phyloP scores from a whole-genome alignment of 331 rosid genomes.

The Malus hybrid region DNA sequence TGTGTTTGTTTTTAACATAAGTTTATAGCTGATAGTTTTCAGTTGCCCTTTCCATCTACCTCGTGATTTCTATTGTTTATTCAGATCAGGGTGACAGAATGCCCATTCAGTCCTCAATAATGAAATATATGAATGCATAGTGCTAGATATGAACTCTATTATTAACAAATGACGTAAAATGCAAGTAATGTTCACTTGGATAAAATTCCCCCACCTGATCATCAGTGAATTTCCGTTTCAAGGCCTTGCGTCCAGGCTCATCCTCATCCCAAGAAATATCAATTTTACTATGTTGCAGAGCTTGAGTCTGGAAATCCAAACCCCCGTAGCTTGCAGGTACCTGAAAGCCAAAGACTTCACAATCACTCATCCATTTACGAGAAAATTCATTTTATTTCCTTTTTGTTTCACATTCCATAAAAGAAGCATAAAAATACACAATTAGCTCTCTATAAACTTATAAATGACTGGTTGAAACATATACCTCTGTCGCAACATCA shows the following conservation, averaged over 20 bases:
- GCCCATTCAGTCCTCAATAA: neutral
- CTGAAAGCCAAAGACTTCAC: slow-evolving; percentile 24
- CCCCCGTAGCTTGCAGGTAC: slow-evolving; percentile 64
- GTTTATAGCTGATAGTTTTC: neutral
- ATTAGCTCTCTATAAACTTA: neutral
- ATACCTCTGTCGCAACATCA: slow-evolving; percentile 79
- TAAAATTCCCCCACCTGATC: slow-evolving; percentile 55
- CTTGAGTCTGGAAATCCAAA: slow-evolving; percentile 66
- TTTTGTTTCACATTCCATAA: neutral
- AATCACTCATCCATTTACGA: neutral
- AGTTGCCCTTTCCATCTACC: neutral
- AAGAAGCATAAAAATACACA: neutral
- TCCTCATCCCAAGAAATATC: slow-evolving; percentile 86
- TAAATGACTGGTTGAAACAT: neutral
- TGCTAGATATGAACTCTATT: neutral
- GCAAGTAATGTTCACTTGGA: neutral
- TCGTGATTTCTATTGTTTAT: neutral
- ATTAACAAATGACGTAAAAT: neutral
- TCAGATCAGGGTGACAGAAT: neutral
- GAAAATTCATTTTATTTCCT: neutral
- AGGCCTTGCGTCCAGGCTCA: slow-evolving; percentile 69
- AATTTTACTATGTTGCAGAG: slow-evolving; percentile 76
- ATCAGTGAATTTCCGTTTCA: slow-evolving; percentile 59
- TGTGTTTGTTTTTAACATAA: neutral
- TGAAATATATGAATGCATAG: neutral